phyloP scores from a whole-genome alignment of 441 rosid species.

The Populus trichocarpa region DNA sequence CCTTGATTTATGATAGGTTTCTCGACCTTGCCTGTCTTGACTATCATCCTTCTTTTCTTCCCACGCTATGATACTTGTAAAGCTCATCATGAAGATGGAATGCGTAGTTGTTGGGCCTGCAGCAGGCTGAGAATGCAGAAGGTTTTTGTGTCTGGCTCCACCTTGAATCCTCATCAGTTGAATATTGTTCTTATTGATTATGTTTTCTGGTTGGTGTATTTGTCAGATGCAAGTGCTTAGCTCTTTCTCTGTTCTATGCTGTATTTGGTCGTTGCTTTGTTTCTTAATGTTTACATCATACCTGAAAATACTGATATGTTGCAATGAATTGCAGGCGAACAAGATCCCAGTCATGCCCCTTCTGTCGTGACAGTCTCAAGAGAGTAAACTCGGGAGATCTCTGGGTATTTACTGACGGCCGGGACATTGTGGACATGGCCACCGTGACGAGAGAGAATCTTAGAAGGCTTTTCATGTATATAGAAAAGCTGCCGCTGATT shows the following conservation, averaged over 20 bases:
- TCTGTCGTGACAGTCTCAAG: slow-evolving; percentile 23
- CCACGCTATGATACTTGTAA: neutral
- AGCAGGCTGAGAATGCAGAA: neutral
- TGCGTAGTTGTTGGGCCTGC: neutral
- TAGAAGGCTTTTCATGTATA: slow-evolving; percentile 47
- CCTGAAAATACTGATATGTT: neutral
- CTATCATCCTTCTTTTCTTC: neutral
- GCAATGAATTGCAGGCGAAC: slow-evolving; percentile 41
- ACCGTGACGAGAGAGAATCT: slow-evolving; percentile 56
- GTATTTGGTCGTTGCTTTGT: neutral
- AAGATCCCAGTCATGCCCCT: slow-evolving; percentile 65
- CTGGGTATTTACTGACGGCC: slow-evolving; percentile 49
- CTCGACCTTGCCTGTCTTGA: neutral
- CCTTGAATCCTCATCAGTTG: neutral
- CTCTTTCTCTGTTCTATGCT: neutral
- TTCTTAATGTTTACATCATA: neutral
- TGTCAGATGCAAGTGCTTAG: neutral
- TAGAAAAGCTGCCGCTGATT: slow-evolving; percentile 56
- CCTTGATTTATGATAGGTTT: neutral
- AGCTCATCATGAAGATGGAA: neutral
- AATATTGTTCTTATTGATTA: neutral
- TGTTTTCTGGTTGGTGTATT: neutral
- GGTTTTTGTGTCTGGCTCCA: neutral
- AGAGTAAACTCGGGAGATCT: slow-evolving; percentile 61
- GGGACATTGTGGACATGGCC: slow-evolving; percentile 47